Percentiles rank a stretch among this genome's conserved stretches.
phyloP scores from a whole-genome alignment of 805 yeast species.

The Candida palmyrensis region DNA sequence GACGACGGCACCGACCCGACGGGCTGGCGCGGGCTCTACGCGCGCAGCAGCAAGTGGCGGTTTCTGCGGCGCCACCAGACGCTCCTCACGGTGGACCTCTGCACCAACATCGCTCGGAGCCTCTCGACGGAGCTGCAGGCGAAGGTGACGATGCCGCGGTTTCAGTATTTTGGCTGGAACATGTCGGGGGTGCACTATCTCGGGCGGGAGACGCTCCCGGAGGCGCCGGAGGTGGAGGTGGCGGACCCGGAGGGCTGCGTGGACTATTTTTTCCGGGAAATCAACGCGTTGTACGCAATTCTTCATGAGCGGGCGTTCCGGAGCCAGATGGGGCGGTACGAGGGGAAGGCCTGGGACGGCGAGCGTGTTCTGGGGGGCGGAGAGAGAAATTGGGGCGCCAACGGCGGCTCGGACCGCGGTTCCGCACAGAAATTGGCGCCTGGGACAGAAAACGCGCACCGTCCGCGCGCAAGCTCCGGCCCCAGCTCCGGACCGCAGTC shows the following conservation, averaged over 20 bases:
- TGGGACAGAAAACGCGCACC: neutral
- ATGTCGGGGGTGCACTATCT: slow-evolving; percentile 54
- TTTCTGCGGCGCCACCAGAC: slow-evolving; percentile 44
- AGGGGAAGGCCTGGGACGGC: neutral
- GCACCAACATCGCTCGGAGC: slow-evolving; percentile 24
- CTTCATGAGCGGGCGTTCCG: slow-evolving; percentile 50
- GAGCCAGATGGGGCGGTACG: slow-evolving; percentile 38
- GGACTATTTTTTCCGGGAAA: slow-evolving; percentile 40
- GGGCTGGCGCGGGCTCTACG: neutral
- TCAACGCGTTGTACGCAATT: slow-evolving; percentile 51
- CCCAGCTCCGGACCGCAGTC: no score
- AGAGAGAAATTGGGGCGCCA: no score
- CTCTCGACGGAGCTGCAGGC: slow-evolving; percentile 28
- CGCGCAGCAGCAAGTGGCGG: slow-evolving; percentile 36
- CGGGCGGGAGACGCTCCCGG: slow-evolving; percentile 27
- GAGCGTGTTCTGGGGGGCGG: no score
- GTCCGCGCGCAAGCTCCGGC: neutral
- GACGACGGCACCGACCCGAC: slow-evolving; percentile 1
- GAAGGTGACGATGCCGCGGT: slow-evolving; percentile 43
- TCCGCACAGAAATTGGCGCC: neutral
- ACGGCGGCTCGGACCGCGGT: neutral
- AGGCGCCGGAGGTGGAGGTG: slow-evolving; percentile 18
- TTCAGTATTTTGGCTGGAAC: slow-evolving; percentile 65
- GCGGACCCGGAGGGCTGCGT: slow-evolving; percentile 21
- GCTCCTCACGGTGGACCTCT: slow-evolving; percentile 35